Percentiles rank a stretch among this genome's conserved stretches.
These are phyloP conservation scores for Cucumis sativus DNA, from an alignment of 306 rosid species.

Conservation along the genomic window DNA sequence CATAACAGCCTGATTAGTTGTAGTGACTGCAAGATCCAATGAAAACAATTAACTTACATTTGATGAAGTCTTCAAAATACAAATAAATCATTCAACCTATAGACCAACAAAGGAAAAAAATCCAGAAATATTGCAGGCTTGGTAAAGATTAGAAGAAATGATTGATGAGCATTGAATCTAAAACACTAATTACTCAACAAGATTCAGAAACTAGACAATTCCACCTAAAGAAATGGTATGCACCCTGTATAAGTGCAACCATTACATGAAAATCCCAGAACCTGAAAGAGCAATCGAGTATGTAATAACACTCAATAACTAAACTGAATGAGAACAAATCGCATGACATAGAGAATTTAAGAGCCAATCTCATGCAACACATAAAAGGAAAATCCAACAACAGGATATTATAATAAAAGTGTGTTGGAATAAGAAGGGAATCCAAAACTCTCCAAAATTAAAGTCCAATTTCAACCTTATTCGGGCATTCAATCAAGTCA, in stretches of 20 bases:
- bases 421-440: background rate
- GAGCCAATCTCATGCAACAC: background rate
- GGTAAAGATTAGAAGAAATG: background rate
- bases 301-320: background rate
- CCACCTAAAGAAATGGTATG: background rate
- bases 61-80: background rate
- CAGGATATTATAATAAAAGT: background rate
- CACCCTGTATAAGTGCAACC: background rate
- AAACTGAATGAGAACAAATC: background rate
- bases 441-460: background rate
- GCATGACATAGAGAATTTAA: background rate
- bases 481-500: constrained; percentile 1
- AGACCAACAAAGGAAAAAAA: background rate
- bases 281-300: background rate
- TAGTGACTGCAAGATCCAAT: constrained; percentile 58
- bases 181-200: background rate
- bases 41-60: background rate
- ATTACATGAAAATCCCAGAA: background rate
- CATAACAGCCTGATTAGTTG: constrained; percentile 59
- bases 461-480: background rate
- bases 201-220: background rate
- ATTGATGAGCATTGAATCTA: background rate
- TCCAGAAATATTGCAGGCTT: background rate
- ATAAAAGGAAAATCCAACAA: background rate
- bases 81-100: background rate